phyloP scores from a whole-genome alignment of 805 yeast genomes.

The Pichia nanzhaoensis region DNA sequence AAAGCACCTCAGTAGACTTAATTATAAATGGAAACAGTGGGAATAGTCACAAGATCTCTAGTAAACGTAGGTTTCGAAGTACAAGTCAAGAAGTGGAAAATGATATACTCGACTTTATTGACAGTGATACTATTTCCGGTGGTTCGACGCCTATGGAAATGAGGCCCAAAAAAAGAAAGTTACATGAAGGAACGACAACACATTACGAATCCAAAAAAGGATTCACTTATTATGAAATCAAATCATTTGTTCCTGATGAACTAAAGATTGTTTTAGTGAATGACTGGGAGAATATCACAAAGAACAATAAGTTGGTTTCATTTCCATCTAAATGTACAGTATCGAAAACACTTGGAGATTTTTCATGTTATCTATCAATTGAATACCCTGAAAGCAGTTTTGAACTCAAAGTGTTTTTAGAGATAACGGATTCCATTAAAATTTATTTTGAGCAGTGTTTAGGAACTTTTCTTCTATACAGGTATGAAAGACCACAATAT shows the following conservation, averaged over 20 bases:
- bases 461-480: conserved; percentile 62
- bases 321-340: conserved; percentile 57
- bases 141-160: neutral
- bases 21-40: neutral
- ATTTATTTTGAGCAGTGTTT: conserved; percentile 69
- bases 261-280: conserved; percentile 72
- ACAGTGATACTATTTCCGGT: neutral
- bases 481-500: conserved; percentile 73
- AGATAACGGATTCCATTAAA: conserved; percentile 63
- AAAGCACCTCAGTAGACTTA: neutral
- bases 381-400: conserved; percentile 43
- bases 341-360: conserved; percentile 47
- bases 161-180: neutral
- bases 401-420: conserved; percentile 46
- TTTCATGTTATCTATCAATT: conserved; percentile 23
- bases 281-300: conserved; percentile 91
- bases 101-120: neutral
- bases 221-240: conserved; percentile 35
- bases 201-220: conserved; percentile 11
- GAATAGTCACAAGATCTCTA: neutral
- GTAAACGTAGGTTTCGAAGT: too few relatives aligned
- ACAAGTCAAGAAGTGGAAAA: neutral
- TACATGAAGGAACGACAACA: neutral
- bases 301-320: conserved; percentile 61
- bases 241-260: conserved; percentile 52